Evolutionary conservation across 202 grass and related monocot species (phyloP).

Genomic region (Zoysia matrella): DNA sequence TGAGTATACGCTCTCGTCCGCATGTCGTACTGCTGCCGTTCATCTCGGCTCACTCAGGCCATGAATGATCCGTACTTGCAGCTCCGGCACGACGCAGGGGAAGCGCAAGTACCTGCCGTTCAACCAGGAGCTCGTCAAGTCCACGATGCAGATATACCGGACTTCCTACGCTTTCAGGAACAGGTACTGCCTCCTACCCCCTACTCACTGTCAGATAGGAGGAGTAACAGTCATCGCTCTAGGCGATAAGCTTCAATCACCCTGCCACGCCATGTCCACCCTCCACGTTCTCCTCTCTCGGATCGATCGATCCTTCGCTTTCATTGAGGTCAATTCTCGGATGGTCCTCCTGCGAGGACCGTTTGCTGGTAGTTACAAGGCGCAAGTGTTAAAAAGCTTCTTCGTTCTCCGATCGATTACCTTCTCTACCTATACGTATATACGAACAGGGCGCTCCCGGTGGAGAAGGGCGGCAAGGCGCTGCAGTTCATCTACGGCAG

Average conservation of each 20-base stretch:
- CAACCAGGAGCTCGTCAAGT: slow-evolving; percentile 85
- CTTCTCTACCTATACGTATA: not conserved
- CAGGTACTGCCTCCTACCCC: slow-evolving; percentile 41
- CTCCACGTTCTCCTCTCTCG: no score
- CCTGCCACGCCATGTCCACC: no score
- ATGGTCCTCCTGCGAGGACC: not conserved
- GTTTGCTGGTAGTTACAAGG: slow-evolving; percentile 18
- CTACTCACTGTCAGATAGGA: no score
- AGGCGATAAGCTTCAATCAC: no score
- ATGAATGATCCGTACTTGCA: slow-evolving; percentile 1
- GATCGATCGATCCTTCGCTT: not conserved
- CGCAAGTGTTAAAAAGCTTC: not conserved
- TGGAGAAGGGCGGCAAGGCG: slow-evolving; percentile 66
- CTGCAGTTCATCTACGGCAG: slow-evolving; percentile 98
- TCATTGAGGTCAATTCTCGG: slow-evolving; percentile 5
- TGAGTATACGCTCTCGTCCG: not conserved
- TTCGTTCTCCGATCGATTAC: not conserved
- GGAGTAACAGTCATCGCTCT: no score
- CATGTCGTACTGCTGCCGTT: not conserved
- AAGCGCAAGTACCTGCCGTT: slow-evolving; percentile 91
- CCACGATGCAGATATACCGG: slow-evolving; percentile 70
- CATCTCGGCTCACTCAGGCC: not conserved
- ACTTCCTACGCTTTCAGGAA: slow-evolving; percentile 68
- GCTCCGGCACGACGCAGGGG: slow-evolving; percentile 96
- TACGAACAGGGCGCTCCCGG: slow-evolving; percentile 63